These are phyloP conservation scores for Mortierella sp. DNA, from an alignment of 371 early-diverging fungal genomes.

Conservation along the genomic window DNA sequence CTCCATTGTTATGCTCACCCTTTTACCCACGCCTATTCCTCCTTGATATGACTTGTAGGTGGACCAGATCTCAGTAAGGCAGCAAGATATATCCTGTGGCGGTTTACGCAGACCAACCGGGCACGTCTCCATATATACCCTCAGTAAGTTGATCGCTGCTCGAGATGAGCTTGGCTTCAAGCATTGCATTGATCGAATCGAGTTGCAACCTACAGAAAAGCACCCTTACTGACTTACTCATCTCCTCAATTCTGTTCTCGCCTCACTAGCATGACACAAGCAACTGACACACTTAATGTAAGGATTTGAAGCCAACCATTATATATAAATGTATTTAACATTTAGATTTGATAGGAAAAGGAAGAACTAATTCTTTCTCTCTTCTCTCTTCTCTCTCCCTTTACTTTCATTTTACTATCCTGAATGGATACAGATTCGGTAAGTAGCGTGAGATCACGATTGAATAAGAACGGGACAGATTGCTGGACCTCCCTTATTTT, in stretches of 20 bases:
- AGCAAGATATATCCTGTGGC: slow-evolving; percentile 76
- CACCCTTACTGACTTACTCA: neutral
- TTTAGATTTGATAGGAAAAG: neutral
- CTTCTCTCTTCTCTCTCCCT: neutral
- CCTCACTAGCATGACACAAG: slow-evolving; percentile 68
- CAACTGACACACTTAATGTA: slow-evolving; percentile 79
- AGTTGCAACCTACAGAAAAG: neutral
- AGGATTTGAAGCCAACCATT: slow-evolving; percentile 13
- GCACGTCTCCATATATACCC: slow-evolving; percentile 78
- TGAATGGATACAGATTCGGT: slow-evolving; percentile 5
- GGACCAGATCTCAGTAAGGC: slow-evolving; percentile 72
- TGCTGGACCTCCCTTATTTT: too few relatives aligned
- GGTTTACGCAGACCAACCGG: slow-evolving; percentile 74
- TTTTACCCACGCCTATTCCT: neutral
- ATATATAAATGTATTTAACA: neutral
- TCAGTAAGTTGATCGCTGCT: slow-evolving; percentile 59
- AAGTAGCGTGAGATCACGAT: neutral
- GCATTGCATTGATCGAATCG: neutral
- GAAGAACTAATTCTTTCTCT: neutral
- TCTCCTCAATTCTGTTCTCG: slow-evolving; percentile 4
- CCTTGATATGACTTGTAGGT: slow-evolving; percentile 46
- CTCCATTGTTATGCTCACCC: neutral
- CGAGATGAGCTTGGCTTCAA: neutral
- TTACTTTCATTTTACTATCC: neutral
- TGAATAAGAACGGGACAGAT: too few relatives aligned